Evolutionary conservation across 164 flowering plant genomes (phyloP).

Genomic region (Warburgia ugandensis): DNA sequence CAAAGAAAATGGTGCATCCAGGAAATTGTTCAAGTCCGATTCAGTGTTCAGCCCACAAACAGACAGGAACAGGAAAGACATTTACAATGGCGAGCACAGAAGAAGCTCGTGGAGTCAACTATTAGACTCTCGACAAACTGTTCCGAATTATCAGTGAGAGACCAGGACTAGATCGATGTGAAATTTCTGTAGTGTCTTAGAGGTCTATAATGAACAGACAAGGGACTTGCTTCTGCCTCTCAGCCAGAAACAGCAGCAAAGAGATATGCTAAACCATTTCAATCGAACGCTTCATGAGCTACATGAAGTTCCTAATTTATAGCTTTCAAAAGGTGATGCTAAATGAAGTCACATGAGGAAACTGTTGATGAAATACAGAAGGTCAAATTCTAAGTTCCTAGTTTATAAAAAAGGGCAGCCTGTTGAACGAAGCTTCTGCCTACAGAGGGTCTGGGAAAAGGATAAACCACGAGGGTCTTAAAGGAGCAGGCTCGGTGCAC

Average conservation of each 20-base stretch:
- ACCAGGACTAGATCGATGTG: slow-evolving; percentile 42
- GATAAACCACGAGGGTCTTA: too few relatives aligned
- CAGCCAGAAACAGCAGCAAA: slow-evolving; percentile 56
- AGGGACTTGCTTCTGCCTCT: slow-evolving; percentile 62
- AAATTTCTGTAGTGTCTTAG: slow-evolving; percentile 79
- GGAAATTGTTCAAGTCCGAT: slow-evolving; percentile 78
- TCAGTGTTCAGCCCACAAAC: slow-evolving; percentile 79
- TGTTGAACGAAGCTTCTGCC: too few relatives aligned
- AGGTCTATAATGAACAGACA: slow-evolving; percentile 96
- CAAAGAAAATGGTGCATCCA: slow-evolving; percentile 51
- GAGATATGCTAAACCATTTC: slow-evolving; percentile 57
- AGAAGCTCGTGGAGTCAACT: slow-evolving; percentile 87
- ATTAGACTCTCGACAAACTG: slow-evolving; percentile 72
- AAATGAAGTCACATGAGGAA: too few relatives aligned
- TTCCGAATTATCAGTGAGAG: slow-evolving; percentile 59
- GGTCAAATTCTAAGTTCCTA: too few relatives aligned
- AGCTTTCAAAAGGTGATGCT: too few relatives aligned
- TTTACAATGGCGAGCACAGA: slow-evolving; percentile 96
- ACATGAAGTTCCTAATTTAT: too few relatives aligned
- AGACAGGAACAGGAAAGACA: slow-evolving; percentile 96
- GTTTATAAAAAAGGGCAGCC: too few relatives aligned
- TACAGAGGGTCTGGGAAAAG: too few relatives aligned
- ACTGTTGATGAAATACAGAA: too few relatives aligned
- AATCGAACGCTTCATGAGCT: background rate
- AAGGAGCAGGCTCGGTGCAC: too few relatives aligned